A percentile compares a stretch with the other conserved stretches of the same genome.
phyloP scores from a whole-genome alignment of 2,329 filamentous ascomycete genomes.

The Ophiostoma ulmi region DNA sequence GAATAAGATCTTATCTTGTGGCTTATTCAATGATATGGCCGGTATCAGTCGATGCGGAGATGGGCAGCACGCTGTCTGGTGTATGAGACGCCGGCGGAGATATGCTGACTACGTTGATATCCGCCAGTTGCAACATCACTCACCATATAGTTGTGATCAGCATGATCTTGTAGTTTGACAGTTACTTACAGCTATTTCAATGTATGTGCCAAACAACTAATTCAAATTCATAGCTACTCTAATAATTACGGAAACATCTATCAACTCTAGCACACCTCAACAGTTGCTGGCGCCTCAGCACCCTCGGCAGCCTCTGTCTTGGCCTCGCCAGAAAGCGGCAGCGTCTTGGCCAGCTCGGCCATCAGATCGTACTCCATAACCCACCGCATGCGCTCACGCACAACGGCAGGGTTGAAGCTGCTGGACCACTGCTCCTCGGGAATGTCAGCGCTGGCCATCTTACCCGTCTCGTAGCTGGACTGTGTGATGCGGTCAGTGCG shows the following conservation, averaged over 20 bases:
- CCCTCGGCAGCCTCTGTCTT: neutral
- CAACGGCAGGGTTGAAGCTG: constrained; percentile 20
- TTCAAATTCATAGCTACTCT: neutral
- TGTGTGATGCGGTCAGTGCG: constrained; percentile 25
- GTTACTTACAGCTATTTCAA: neutral
- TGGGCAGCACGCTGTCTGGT: neutral
- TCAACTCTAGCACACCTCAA: neutral
- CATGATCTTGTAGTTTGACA: neutral
- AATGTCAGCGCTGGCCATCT: constrained; percentile 27
- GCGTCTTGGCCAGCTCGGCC: constrained; percentile 23
- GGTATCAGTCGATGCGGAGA: neutral
- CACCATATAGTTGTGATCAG: neutral
- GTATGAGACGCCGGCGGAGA: neutral
- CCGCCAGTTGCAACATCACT: neutral
- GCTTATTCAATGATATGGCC: neutral
- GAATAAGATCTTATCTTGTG: neutral
- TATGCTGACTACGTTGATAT: neutral
- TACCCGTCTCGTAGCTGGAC: constrained; percentile 26
- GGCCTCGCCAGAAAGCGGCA: neutral
- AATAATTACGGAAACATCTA: neutral
- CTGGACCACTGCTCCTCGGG: constrained; percentile 25
- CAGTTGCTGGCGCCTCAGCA: neutral
- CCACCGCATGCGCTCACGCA: constrained; percentile 27
- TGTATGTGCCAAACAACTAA: neutral
- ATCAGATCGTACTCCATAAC: constrained; percentile 27